phyloP scores from a whole-genome alignment of 352 stramenopile genomes.

The Aphanomyces astaci region DNA sequence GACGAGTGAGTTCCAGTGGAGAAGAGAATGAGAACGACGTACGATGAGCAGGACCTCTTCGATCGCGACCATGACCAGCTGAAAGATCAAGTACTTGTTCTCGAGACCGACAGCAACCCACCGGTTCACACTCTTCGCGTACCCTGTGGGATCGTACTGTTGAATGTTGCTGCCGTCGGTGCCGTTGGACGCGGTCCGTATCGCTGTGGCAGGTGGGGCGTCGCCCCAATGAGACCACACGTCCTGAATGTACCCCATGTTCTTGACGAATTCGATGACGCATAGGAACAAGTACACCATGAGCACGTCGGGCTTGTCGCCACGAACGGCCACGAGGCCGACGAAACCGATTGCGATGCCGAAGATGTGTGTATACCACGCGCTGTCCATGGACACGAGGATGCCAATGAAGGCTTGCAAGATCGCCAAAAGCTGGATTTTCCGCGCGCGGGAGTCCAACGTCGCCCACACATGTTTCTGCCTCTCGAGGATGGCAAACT shows the following conservation, averaged over 20 bases:
- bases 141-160: conserved; percentile 37
- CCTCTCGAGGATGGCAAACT: conserved; percentile 67
- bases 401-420: conserved; percentile 53
- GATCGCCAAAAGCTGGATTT: conserved; percentile 53
- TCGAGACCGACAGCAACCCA: conserved; percentile 45
- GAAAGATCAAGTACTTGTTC: conserved; percentile 70
- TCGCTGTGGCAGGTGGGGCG: conserved; percentile 59
- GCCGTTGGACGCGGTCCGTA: conserved; percentile 61
- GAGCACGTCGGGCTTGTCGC: conserved; percentile 71
- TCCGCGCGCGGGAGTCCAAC: conserved; percentile 48
- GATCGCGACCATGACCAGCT: conserved; percentile 51
- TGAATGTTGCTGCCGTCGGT: conserved; percentile 65
- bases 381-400: conserved; percentile 54
- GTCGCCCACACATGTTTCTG: conserved; percentile 70
- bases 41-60: conserved; percentile 67
- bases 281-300: conserved; percentile 34
- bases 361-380: conserved; percentile 73
- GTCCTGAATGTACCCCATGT: background rate
- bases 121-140: conserved; percentile 31
- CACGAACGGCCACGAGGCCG: conserved; percentile 58
- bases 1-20: too few relatives aligned
- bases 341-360: conserved; percentile 56
- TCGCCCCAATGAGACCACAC: conserved; percentile 25
- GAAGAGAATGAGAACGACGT: background rate
- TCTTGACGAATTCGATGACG: conserved; percentile 11